These are phyloP conservation scores for Oryza officinalis DNA, from an alignment of 176 grass and related monocot species.

Conservation along the genomic window DNA sequence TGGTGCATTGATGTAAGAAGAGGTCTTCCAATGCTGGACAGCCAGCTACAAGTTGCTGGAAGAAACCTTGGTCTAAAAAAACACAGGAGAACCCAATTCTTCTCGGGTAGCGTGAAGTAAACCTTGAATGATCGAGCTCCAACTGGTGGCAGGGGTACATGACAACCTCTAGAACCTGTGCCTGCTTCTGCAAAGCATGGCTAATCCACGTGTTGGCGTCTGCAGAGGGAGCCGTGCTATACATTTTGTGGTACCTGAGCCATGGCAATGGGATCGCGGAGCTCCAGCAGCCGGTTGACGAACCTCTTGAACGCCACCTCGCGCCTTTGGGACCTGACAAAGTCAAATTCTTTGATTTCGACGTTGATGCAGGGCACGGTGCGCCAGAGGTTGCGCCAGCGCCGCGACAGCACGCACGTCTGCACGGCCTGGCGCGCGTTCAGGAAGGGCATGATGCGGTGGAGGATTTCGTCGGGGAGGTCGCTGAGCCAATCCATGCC, in stretches of 20 bases:
- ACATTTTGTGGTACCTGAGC: not conserved
- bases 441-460: not conserved
- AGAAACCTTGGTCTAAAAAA: no score
- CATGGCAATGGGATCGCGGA: not conserved
- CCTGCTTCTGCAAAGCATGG: constrained; percentile 5
- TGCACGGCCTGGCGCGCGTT: not conserved
- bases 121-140: no score
- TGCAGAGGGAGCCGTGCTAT: no score
- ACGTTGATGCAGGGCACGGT: no score
- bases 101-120: no score
- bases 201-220: constrained; percentile 21
- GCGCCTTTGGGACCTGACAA: no score
- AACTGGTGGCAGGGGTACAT: not conserved
- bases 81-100: no score
- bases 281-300: constrained; percentile 14
- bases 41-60: no score
- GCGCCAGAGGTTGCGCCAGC: not conserved
- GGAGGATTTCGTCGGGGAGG: not conserved
- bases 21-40: no score
- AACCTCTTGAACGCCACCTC: constrained; percentile 26
- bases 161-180: not conserved
- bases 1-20: no score
- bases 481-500: not conserved
- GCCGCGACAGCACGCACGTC: constrained; percentile 13
- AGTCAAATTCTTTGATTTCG: no score